Conservation (phyloP, 163 green algal species). For the Trebouxia gelatinosa region DNA sequence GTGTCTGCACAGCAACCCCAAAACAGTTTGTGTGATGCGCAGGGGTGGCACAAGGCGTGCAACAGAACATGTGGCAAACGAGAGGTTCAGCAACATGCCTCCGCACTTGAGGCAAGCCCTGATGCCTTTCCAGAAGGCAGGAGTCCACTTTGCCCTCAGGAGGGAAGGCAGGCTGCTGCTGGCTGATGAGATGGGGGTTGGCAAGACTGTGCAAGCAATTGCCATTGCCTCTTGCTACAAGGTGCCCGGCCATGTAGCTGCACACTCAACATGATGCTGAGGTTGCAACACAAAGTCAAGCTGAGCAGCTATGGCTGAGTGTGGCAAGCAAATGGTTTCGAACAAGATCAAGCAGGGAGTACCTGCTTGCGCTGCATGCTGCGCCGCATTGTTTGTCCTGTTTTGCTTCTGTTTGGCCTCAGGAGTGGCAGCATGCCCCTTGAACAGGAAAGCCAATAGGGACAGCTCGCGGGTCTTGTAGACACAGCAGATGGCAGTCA, state of each 20-base stretch:
- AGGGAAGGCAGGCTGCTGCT: slow-evolving; percentile 76
- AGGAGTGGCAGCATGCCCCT: no score
- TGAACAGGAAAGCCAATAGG: background rate
- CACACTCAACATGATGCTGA: no score
- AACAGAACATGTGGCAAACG: slow-evolving; percentile 38
- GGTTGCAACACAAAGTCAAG: no score
- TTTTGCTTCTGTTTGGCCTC: no score
- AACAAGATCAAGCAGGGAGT: no score
- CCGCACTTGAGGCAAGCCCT: slow-evolving; percentile 44
- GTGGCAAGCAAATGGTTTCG: no score
- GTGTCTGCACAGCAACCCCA: no score
- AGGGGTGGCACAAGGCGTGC: slow-evolving; percentile 8
- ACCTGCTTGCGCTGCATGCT: no score
- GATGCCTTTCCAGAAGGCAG: slow-evolving; percentile 77
- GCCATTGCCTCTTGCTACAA: slow-evolving; percentile 79
- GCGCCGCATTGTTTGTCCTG: no score
- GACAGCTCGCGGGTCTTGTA: background rate
- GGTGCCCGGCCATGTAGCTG: no score
- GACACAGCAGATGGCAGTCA: background rate
- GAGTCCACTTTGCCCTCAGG: slow-evolving; percentile 76
- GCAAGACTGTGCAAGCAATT: slow-evolving; percentile 93
- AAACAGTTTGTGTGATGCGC: background rate
- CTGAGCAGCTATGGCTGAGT: no score
- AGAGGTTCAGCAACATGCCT: slow-evolving; percentile 30
- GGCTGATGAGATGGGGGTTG: slow-evolving; percentile 94